These are phyloP conservation scores for Nicotiana paniculata DNA, from an alignment of 257 asterid genomes.

Conservation along the genomic window DNA sequence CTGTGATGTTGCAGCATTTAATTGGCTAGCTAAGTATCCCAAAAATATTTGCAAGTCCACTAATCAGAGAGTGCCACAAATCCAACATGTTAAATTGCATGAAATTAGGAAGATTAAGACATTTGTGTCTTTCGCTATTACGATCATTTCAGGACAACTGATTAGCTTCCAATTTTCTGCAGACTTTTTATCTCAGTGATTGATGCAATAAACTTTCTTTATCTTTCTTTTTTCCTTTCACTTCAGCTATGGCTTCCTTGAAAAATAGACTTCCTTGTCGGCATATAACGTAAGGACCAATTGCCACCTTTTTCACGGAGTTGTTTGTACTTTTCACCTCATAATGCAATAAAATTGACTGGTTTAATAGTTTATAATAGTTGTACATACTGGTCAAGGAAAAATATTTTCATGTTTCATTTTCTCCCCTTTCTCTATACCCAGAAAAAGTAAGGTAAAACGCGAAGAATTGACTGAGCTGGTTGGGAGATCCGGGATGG, in stretches of 20 bases:
- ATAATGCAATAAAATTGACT: constrained; percentile 1
- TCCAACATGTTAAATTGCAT: constrained; percentile 30
- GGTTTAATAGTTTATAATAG: constrained; percentile 5
- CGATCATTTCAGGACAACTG: neutral
- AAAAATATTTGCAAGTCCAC: constrained; percentile 18
- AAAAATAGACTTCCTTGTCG: constrained; percentile 26
- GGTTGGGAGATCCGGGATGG: too few species aligned
- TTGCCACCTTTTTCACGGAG: constrained; percentile 1
- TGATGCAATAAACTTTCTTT: neutral
- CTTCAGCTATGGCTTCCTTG: neutral
- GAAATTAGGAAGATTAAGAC: constrained; percentile 27
- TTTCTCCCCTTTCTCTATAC: neutral
- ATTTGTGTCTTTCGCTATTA: constrained; percentile 6
- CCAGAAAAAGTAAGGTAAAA: neutral
- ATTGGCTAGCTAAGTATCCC: constrained; percentile 27
- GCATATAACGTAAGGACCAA: constrained; percentile 12
- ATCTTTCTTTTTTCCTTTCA: neutral
- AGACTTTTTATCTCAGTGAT: constrained; percentile 22
- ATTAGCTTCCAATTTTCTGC: constrained; percentile 17
- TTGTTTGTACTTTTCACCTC: neutral
- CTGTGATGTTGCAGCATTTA: constrained; percentile 16
- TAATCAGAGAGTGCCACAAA: constrained; percentile 37
- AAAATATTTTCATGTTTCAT: neutral
- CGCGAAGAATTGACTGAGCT: too few species aligned
- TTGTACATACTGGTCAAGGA: neutral